Evolutionary conservation across 192 early-diverging fungal genomes (phyloP), one percentile per base, ranked within the genome.

Genomic region (Coemansia furcata): DNA sequence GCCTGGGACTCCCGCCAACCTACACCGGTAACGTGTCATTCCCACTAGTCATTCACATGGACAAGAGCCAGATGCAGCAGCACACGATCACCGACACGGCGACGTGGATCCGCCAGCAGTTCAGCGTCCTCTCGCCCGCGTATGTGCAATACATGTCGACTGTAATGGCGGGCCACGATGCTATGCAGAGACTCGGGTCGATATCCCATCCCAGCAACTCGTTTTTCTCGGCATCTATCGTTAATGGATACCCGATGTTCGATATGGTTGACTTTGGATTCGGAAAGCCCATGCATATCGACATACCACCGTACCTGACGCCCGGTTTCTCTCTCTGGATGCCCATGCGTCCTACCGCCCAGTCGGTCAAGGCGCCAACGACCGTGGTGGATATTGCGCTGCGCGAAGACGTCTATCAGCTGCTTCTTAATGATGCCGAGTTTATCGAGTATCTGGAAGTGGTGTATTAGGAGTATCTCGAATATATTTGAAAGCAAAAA

Each of bases 291-390:
- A 44, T 37, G 23, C 77, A 80, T 36, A 65, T 80, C 4, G 77
- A 80, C 7, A 65, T 80, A 3, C 77, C 77, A 1, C 54, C 65
- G 1, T 80, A 80, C 36, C 62, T 80, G 19, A 50, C 61, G 1
- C 77, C 77, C 0, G 77, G 77, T n/a, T 80, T 74, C 12, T 80
- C 77, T 1, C 74, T 80, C 19, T 80, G 72, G 72, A 63, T 80
- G 68, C 73, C 77, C 0, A 44, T 66, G 0, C 61, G 36, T 6
- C 47, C 71, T 5, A 40, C 58, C 10, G 36, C 37, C 21, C 58
- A 60, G 14, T 39, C 58, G 9, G 36, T 2, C 19, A 38, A 38
- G 58, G 9, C n/a, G 17, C 19, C 32, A 40, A 36, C 40, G 6
- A 60, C 42, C 2, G 12, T 9, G 19, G 63, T 80, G n/a, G 71